Conservation (phyloP, 495 filamentous ascomycete species). For the Penicillium bialowiezense region DNA sequence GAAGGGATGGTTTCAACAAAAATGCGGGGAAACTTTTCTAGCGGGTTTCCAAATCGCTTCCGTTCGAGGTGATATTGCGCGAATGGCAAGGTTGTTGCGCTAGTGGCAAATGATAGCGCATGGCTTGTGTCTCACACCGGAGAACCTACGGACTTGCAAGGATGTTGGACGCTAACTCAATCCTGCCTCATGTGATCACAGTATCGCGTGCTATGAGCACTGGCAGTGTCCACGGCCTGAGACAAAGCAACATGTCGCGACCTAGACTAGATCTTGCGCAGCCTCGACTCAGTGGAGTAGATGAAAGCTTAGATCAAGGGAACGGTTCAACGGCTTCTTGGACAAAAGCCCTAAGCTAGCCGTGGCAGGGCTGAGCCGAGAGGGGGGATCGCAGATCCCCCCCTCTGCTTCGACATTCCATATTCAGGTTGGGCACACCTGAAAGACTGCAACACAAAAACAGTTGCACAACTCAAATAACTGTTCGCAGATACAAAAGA, state of each 20-base stretch:
- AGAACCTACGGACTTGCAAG: conserved; percentile 4
- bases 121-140: conserved; percentile 6
- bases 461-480: no score
- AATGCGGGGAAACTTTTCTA: conserved; percentile 3
- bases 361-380: not conserved
- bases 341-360: not conserved
- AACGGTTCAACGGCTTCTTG: no score
- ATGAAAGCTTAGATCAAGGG: no score
- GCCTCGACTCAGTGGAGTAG: no score
- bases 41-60: not conserved
- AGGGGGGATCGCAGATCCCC: no score
- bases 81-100: not conserved
- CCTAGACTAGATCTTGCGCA: no score
- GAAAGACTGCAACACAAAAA: no score
- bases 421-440: no score
- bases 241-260: no score
- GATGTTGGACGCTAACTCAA: not conserved
- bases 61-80: not conserved
- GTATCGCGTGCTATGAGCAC: not conserved
- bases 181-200: not conserved
- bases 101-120: conserved; percentile 1
- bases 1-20: not conserved
- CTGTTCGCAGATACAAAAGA: no score
- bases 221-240: no score
- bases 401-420: no score